A percentile compares a stretch with the other conserved stretches of the same genome.
Evolutionary conservation across 108 stramenopile species (phyloP).

Genomic region (Skeletonema costatum): DNA sequence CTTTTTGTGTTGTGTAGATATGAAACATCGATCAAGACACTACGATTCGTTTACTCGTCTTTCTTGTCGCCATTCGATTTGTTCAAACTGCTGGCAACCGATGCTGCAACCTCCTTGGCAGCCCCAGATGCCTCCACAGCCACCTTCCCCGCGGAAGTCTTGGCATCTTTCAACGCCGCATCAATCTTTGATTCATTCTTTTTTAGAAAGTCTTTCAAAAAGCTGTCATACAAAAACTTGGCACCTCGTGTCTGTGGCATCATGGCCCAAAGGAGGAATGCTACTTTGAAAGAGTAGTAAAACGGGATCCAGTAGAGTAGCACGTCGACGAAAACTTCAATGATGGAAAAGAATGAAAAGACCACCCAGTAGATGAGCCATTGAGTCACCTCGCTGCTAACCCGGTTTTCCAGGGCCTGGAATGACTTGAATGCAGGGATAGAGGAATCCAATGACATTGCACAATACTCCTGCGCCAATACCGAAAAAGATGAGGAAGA

Average conservation of each 20-base stretch:
- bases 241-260: slow-evolving; percentile 91
- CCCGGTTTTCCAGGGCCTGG: slow-evolving; percentile 85
- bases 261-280: slow-evolving; percentile 94
- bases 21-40: not conserved
- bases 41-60: slow-evolving; percentile 8
- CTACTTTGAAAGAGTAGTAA: slow-evolving; percentile 94
- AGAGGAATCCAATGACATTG: slow-evolving; percentile 88
- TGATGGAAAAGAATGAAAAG: slow-evolving; percentile 89
- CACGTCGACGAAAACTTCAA: slow-evolving; percentile 86
- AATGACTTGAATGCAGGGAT: slow-evolving; percentile 91
- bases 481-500: slow-evolving; percentile 68
- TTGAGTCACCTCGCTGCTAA: slow-evolving; percentile 86
- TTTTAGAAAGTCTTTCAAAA: slow-evolving; percentile 88
- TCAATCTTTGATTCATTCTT: slow-evolving; percentile 83
- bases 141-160: slow-evolving; percentile 34
- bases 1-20: not conserved
- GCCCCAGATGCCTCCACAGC: slow-evolving; percentile 26
- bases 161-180: slow-evolving; percentile 78
- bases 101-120: slow-evolving; percentile 7
- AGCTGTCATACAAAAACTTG: slow-evolving; percentile 86
- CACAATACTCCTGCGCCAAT: slow-evolving; percentile 75
- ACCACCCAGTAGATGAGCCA: slow-evolving; percentile 97
- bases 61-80: slow-evolving; percentile 25
- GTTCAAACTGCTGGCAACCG: slow-evolving; percentile 20
- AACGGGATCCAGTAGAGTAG: slow-evolving; percentile 95